Conservation (phyloP, 179 eudicot species). For the Corrigiola litoralis region DNA sequence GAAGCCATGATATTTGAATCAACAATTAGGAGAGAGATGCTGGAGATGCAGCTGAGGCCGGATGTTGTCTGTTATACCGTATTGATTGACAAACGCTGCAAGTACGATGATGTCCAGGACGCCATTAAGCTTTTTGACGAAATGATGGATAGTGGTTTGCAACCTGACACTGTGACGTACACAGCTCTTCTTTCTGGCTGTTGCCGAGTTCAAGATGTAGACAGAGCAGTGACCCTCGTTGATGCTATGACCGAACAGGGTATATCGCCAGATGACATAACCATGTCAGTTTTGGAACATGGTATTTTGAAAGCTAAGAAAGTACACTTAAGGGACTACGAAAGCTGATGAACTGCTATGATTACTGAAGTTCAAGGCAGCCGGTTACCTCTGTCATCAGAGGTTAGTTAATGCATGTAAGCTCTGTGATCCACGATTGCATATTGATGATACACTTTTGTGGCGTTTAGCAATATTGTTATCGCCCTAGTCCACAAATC, state of each 20-base stretch:
- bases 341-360: neutral
- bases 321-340: slow-evolving; percentile 21
- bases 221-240: slow-evolving; percentile 36
- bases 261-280: slow-evolving; percentile 28
- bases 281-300: slow-evolving; percentile 23
- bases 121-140: slow-evolving; percentile 42
- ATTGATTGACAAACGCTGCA: slow-evolving; percentile 45
- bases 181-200: slow-evolving; percentile 51
- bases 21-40: slow-evolving; percentile 34
- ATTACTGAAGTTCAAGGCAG: neutral
- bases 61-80: slow-evolving; percentile 48
- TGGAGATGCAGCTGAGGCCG: slow-evolving; percentile 29
- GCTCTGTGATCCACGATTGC: too few species aligned
- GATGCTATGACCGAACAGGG: slow-evolving; percentile 37
- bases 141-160: slow-evolving; percentile 49
- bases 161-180: slow-evolving; percentile 56
- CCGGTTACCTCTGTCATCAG: too few species aligned
- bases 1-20: slow-evolving; percentile 17
- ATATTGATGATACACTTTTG: too few species aligned
- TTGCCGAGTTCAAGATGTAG: slow-evolving; percentile 24
- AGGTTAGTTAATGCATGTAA: neutral
- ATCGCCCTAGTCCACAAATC: too few species aligned
- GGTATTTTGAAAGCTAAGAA: slow-evolving; percentile 39
- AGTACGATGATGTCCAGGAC: slow-evolving; percentile 40
- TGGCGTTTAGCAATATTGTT: too few species aligned